Base-by-base conservation (phyloP, 495 filamentous ascomycete species). In the Neurospora sp. region DNA sequence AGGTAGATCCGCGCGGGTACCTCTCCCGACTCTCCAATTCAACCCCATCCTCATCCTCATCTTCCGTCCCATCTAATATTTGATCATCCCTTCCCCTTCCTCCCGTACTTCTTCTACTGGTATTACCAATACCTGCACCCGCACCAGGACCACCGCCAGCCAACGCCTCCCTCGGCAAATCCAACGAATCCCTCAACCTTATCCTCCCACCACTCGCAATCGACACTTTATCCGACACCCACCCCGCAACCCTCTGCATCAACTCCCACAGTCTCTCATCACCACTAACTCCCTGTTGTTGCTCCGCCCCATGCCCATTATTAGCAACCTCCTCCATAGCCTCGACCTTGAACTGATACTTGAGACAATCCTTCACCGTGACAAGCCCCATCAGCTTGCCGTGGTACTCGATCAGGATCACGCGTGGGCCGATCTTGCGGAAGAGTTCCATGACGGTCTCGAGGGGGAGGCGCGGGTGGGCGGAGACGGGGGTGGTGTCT, bases 371-470 rank as follows among this genome's bases (percentile, higher is more conserved):
- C 82, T 99, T 99, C 73, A 98, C 92, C 0, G 96, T 99, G 12
- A 99, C 93, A 6, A 98, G 85, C 3, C 96, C 96, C 0, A 86
- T 86, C 3, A 99, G 86, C 41, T 88, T 87, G 31, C 96, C 96
- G 68, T 91, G 90, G 78, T 97, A 91, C 79, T 99, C 96, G 59
- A 98, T 92, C 18, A 98, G 86, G 70, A 99, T 93, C 14, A 97
- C 94, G 2, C 96, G 89, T 3, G 96, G 96, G 0, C 96, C 96
- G 82, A 99, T 94, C 85, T 99, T 99, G 79, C 96, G 95, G 86
- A 99, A 99, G 61, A 98, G 89, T 80, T 99, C 96, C 94, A 98
- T 98, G 61, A 97, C 96, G 0, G 96, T 99, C 81, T 99, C 96
- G 0, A 99, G 88, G 0, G 95, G 93, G 7, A 98, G 89, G 2